phyloP scores from a whole-genome alignment of 208 protist species.

The Acanthamoeba lenticulata region DNA sequence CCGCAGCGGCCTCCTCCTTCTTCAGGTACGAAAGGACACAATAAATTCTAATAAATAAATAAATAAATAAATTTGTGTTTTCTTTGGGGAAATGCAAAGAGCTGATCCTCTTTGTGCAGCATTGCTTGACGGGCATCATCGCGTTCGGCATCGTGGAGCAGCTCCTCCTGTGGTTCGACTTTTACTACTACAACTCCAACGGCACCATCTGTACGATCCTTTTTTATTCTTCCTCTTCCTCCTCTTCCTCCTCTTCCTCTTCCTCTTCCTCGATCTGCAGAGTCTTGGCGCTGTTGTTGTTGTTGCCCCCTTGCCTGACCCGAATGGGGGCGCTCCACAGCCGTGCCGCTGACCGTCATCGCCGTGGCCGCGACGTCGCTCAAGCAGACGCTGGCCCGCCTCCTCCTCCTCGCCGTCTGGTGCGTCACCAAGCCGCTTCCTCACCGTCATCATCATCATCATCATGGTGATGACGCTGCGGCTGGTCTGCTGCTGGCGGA shows the following conservation, averaged over 20 bases:
- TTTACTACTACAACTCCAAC: background rate
- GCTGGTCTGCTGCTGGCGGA: too few species aligned
- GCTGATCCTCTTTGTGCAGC: background rate
- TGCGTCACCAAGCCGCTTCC: background rate
- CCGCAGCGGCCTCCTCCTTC: background rate
- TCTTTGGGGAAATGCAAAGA: too few species aligned
- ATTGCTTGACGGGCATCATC: slow-evolving; percentile 6
- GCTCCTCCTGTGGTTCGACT: slow-evolving; percentile 4
- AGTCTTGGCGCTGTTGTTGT: too few species aligned
- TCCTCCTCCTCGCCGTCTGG: slow-evolving; percentile 60
- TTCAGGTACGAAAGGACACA: background rate
- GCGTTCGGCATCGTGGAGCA: background rate
- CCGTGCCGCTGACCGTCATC: background rate
- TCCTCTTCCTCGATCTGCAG: background rate
- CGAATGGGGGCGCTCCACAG: background rate
- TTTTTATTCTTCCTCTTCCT: background rate
- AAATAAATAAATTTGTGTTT: background rate
- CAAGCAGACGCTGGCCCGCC: slow-evolving; percentile 17
- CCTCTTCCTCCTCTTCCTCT: background rate
- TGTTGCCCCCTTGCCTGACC: too few species aligned
- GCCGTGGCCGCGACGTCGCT: slow-evolving; percentile 10
- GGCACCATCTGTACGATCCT: slow-evolving; percentile 40
- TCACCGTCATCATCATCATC: background rate
- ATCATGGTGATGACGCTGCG: too few species aligned
- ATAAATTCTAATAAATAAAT: background rate